These are phyloP conservation scores for Bocquillonia castaneifolia DNA, from an alignment of 441 rosid genomes.

Conservation along the genomic window DNA sequence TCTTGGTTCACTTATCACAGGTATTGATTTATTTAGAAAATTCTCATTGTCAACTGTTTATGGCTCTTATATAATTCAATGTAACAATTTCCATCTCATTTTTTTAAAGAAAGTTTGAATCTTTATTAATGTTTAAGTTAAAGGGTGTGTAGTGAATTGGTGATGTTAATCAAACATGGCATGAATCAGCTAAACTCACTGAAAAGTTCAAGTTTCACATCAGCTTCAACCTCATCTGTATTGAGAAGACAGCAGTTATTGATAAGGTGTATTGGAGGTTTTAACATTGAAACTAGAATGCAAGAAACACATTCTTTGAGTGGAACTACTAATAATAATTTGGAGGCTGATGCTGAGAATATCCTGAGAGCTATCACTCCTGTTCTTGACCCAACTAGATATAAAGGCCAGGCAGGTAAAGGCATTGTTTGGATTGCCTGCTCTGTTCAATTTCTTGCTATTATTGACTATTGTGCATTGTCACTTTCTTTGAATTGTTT, in stretches of 20 bases:
- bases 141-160: slow-evolving; percentile 3
- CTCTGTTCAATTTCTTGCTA: background rate
- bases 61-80: background rate
- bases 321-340: slow-evolving; percentile 19
- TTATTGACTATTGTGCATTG: background rate
- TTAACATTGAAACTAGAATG: slow-evolving; percentile 25
- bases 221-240: slow-evolving; percentile 41
- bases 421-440: background rate
- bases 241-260: slow-evolving; percentile 66
- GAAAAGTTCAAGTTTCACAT: slow-evolving; percentile 20
- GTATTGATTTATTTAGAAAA: background rate
- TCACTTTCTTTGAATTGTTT: background rate
- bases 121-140: background rate
- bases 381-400: slow-evolving; percentile 44
- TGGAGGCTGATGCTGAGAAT: slow-evolving; percentile 64
- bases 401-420: slow-evolving; percentile 98
- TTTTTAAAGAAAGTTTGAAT: background rate
- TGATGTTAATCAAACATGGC: slow-evolving; percentile 48
- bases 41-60: background rate
- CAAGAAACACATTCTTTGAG: slow-evolving; percentile 34
- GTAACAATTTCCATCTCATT: background rate
- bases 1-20: background rate
- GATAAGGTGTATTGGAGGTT: slow-evolving; percentile 45
- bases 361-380: slow-evolving; percentile 64
- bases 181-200: slow-evolving; percentile 36